Conservation (phyloP, 2,329 filamentous ascomycete species). For the Curvularia hawaiiensis region DNA sequence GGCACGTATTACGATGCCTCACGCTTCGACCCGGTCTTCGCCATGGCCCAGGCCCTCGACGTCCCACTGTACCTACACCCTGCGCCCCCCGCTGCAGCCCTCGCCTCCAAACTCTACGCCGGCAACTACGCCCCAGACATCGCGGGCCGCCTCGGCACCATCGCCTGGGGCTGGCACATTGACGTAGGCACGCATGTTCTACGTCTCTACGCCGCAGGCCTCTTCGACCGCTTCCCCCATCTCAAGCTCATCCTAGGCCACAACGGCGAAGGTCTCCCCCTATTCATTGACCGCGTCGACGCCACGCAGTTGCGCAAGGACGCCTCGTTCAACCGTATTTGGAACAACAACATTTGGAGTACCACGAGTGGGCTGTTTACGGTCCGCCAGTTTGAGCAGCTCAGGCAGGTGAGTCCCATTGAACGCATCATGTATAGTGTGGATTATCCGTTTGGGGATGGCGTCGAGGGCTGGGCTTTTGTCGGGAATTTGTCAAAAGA, state of each 20-base stretch:
- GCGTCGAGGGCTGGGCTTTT: neutral
- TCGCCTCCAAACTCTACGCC: neutral
- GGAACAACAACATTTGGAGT: neutral
- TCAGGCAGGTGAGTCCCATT: neutral
- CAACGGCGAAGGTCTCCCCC: neutral
- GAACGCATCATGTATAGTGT: neutral
- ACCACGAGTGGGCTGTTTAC: neutral
- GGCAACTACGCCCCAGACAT: neutral
- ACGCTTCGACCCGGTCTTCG: neutral
- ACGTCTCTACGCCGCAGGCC: neutral
- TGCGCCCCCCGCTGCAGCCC: neutral
- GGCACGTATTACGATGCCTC: neutral
- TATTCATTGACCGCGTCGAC: neutral
- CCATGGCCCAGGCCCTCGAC: neutral
- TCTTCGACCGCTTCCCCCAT: neutral
- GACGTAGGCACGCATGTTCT: neutral
- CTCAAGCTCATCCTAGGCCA: constrained; percentile 2
- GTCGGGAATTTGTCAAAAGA: neutral
- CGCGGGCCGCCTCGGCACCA: neutral
- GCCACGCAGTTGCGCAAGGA: neutral
- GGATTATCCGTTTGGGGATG: neutral
- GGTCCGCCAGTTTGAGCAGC: neutral
- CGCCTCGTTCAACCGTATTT: neutral
- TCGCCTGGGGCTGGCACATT: constrained; percentile 3
- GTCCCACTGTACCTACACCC: neutral